Evolutionary conservation across 2,329 filamentous ascomycete genomes (phyloP).

Genomic region (Microdochium nivale): DNA sequence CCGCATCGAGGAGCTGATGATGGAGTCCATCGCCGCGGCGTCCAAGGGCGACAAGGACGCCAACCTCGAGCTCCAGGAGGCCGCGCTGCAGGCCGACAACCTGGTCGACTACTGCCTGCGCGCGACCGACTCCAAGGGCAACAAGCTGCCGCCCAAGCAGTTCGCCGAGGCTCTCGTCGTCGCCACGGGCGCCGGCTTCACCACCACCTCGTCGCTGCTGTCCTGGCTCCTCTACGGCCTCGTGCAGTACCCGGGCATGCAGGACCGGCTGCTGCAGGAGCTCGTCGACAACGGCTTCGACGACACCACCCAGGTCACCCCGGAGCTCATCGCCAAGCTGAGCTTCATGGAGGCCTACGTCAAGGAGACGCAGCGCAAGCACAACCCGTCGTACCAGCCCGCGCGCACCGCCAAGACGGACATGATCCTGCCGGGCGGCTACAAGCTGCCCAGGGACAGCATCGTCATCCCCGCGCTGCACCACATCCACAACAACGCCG

Average conservation of each 20-base stretch:
- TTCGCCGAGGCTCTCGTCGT: slow-evolving; percentile 19
- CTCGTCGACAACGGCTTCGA: slow-evolving; percentile 39
- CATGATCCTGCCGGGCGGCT: slow-evolving; percentile 50
- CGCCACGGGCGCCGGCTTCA: slow-evolving; percentile 45
- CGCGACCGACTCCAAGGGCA: slow-evolving; percentile 48
- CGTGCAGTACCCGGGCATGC: slow-evolving; percentile 43
- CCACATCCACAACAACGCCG: slow-evolving; percentile 43
- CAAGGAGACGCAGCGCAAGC: slow-evolving; percentile 51
- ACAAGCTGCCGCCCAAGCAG: slow-evolving; percentile 9
- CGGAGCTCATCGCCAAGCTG: slow-evolving; percentile 38
- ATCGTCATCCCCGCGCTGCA: slow-evolving; percentile 46
- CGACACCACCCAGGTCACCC: slow-evolving; percentile 32
- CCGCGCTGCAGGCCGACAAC: slow-evolving; percentile 38
- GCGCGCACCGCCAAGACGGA: slow-evolving; percentile 47
- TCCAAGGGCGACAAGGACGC: slow-evolving; percentile 25
- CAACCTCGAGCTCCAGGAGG: slow-evolving; percentile 32
- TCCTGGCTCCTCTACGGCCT: slow-evolving; percentile 50
- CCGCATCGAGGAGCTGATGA: slow-evolving; percentile 25
- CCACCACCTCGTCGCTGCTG: slow-evolving; percentile 48
- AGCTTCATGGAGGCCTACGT: slow-evolving; percentile 47
- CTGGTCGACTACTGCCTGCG: slow-evolving; percentile 32
- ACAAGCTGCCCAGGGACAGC: slow-evolving; percentile 40
- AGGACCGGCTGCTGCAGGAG: slow-evolving; percentile 49
- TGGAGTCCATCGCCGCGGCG: slow-evolving; percentile 27
- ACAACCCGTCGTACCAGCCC: slow-evolving; percentile 54